Base-by-base conservation (phyloP, 2,329 filamentous ascomycete species). In the Penicillium sp. region DNA sequence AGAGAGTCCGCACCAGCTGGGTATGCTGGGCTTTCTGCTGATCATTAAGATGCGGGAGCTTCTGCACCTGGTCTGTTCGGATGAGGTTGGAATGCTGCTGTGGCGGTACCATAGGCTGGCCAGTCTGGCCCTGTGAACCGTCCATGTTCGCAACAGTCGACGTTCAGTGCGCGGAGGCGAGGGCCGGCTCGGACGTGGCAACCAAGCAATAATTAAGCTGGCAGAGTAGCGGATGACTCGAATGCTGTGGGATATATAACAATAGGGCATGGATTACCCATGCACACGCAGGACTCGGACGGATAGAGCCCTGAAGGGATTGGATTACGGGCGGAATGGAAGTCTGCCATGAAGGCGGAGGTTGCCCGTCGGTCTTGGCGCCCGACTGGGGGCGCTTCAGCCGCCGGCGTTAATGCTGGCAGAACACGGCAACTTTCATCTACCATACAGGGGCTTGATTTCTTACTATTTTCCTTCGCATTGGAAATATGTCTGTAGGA, bases 21-120 rank as follows among this genome's bases (percentile, higher is more conserved):
- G 74, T 74, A 54, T 80, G 79, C 49, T 77, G 72, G 30, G 69
- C 61, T 62, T 80, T 81, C 51, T 77, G 72, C 33, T 73, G 63
- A 7, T 77, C 74, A 45, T 63, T 73, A 19, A 82, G 65, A 58
- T 73, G 68, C 4, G 74, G 74, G 4, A 79, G 65, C 41, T 69
- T 70, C 45, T 72, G 69, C 36, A 79, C 74, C 45, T 77, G 72
- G 41, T 75, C 71, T 19, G 75, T 73, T 30, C 70, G 70, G 50
- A 78, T 76, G 33, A 75, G 56, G 38, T 69, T 67, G 4, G 68
- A 64, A 33, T 70, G 65, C 49, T 71, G 68, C 45, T 66, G 65
- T 45, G 63, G 62, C 7, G 54, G 52, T 33, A 52, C 45, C 51
- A 63, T 61, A 29, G 58, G 56, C 47, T 64, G 59, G 26, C 54